Evolutionary conservation across 371 early-diverging fungal genomes (phyloP).

Genomic region (Mortierella sp.): DNA sequence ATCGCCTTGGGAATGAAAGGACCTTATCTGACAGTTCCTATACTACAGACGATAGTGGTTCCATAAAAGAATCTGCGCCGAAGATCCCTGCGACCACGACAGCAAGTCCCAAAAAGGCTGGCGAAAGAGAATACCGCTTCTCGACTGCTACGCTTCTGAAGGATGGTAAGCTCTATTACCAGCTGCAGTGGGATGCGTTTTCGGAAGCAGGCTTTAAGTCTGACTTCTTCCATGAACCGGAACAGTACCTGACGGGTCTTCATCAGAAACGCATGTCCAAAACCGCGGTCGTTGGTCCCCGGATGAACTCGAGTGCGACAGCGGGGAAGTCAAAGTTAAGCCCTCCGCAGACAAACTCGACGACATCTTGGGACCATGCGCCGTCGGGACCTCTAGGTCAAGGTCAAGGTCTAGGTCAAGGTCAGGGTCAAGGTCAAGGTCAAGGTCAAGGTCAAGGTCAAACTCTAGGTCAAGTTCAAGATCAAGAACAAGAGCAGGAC

Average conservation of each 20-base stretch:
- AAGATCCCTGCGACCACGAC: slow-evolving; percentile 2
- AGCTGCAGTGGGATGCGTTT: slow-evolving; percentile 53
- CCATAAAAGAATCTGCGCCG: slow-evolving; percentile 5
- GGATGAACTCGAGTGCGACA: slow-evolving; percentile 20
- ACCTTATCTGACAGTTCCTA: slow-evolving; percentile 52
- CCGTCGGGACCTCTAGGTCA: slow-evolving; percentile 27
- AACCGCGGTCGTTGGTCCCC: slow-evolving; percentile 25
- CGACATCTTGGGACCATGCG: slow-evolving; percentile 26
- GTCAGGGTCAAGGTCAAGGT: slow-evolving; percentile 10
- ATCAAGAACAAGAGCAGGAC: slow-evolving; percentile 8
- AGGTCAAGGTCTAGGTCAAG: slow-evolving; percentile 12
- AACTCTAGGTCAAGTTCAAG: slow-evolving; percentile 20
- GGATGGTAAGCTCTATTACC: slow-evolving; percentile 58
- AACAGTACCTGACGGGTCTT: slow-evolving; percentile 53
- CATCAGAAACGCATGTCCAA: slow-evolving; percentile 51
- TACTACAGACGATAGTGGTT: slow-evolving; percentile 50
- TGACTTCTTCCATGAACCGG: slow-evolving; percentile 49
- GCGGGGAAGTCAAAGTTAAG: slow-evolving; percentile 1
- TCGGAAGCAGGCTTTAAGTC: slow-evolving; percentile 39
- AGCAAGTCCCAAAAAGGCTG: slow-evolving; percentile 39
- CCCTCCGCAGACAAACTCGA: slow-evolving; percentile 14
- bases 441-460: slow-evolving; percentile 24
- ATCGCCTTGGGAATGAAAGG: slow-evolving; percentile 25
- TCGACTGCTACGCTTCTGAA: slow-evolving; percentile 55
- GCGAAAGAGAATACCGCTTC: slow-evolving; percentile 49